Evolutionary conservation across 441 rosid species (phyloP), one percentile per base, ranked within the genome.

Genomic region (Sinapis alba): DNA sequence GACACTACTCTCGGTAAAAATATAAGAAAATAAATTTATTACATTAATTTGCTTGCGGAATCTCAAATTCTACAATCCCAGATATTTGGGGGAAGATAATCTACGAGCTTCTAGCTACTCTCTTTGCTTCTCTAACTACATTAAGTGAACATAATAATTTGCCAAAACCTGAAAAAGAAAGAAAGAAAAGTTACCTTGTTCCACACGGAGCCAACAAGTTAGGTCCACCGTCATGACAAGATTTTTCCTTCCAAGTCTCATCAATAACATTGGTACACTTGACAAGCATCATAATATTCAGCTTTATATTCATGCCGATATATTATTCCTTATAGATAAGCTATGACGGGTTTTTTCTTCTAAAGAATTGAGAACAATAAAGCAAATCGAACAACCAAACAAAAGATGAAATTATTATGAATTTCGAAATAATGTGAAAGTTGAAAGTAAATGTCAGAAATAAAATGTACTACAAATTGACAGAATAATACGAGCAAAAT

Each of bases 211-310:
- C 47, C 63, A 75, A 32, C 61, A 74, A 16, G 50, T 69, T 76
- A 69, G 65, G 65, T 69, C 60, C 75, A 76, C 75, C 79, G 71
- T 69, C 20, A 62, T 69, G 65, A 43, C 21, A 62, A 75, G 47
- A 10, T 26, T 47, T 19, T 63, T 63, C n/a, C 75, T 69, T 76
- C 27, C 71, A 69, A 69, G 74, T 20, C 51, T 69, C 26, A 20
- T 27, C 59, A 57, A 43, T 57, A 58, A 73, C 23, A 43, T 65
- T 24, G n/a, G 21, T 71, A 57, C 68, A 65, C 72, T 32, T 58
- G 71, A 71, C 72, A 77, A 45, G 5, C 75, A 63, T 76, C 65
- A 63, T 63, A 20, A 12, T 54, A 54, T 45, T 47, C 30, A 12
- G 30, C 58, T 27, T 59, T 57, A 60, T 20, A 15, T 24, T 26